These are phyloP conservation scores for Populus euphratica DNA, from an alignment of 345 rosid species.

Conservation along the genomic window DNA sequence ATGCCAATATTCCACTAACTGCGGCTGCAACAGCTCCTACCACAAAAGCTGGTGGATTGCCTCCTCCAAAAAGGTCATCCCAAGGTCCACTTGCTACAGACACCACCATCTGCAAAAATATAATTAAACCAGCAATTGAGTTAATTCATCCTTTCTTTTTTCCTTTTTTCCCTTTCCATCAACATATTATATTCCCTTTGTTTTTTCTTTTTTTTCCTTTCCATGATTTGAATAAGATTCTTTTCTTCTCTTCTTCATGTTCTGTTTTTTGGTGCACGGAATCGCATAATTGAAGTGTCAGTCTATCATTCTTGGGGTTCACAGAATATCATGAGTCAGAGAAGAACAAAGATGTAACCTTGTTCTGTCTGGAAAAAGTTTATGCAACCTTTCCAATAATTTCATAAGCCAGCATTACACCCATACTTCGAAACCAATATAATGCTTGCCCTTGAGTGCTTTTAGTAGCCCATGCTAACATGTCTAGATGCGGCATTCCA, in stretches of 20 bases:
- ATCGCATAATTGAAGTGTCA: not conserved
- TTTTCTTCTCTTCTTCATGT: not conserved
- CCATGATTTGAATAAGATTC: not conserved
- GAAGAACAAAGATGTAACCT: not conserved
- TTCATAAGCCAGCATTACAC: not conserved
- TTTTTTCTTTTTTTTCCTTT: no score
- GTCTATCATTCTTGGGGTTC: not conserved
- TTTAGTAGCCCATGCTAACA: not conserved
- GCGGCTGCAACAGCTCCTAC: slow-evolving; percentile 66
- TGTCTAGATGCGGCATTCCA: not conserved
- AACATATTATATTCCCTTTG: no score
- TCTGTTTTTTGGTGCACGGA: not conserved
- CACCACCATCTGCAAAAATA: slow-evolving; percentile 52
- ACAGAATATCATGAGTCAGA: not conserved
- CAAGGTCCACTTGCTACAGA: slow-evolving; percentile 66
- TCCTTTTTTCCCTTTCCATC: not conserved
- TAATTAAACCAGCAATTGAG: not conserved
- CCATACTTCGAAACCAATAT: not conserved
- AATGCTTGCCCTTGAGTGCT: not conserved
- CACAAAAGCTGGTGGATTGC: slow-evolving; percentile 74
- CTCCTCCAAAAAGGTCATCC: slow-evolving; percentile 74
- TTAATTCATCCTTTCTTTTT: not conserved
- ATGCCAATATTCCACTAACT: slow-evolving; percentile 52
- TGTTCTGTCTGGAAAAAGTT: not conserved
- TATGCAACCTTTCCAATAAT: not conserved